Percentiles rank a stretch among this genome's conserved stretches.
Evolutionary conservation across 1,139 yeast species (phyloP).

Genomic region (Debaryomyces fabryi): DNA sequence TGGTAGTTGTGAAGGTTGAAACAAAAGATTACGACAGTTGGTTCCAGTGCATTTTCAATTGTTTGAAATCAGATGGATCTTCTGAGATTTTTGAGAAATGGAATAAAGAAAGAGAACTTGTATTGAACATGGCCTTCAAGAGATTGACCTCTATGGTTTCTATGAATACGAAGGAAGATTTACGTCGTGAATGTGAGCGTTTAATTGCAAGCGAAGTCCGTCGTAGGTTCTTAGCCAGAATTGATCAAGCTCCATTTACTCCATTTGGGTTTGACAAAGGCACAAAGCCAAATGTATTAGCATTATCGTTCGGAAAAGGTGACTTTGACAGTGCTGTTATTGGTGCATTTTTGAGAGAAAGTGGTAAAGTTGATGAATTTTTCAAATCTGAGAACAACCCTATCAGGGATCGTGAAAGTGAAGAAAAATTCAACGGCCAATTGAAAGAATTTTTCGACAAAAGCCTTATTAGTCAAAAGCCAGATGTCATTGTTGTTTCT

Average conservation of each 20-base stretch:
- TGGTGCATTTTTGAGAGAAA: slow-evolving; percentile 77
- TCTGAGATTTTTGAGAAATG: slow-evolving; percentile 80
- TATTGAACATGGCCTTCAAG: slow-evolving; percentile 67
- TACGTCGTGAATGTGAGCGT: slow-evolving; percentile 77
- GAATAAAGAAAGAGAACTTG: slow-evolving; percentile 75
- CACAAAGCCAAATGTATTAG: slow-evolving; percentile 79
- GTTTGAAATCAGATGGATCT: slow-evolving; percentile 78
- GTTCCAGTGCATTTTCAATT: slow-evolving; percentile 54
- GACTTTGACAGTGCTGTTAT: slow-evolving; percentile 84
- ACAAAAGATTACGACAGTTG: slow-evolving; percentile 46
- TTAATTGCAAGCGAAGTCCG: slow-evolving; percentile 72
- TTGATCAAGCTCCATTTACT: slow-evolving; percentile 92
- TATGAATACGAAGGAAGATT: slow-evolving; percentile 79
- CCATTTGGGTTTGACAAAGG: slow-evolving; percentile 80
- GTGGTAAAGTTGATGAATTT: slow-evolving; percentile 75
- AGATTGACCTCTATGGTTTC: slow-evolving; percentile 70
- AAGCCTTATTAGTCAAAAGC: slow-evolving; percentile 44
- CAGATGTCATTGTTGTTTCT: slow-evolving; percentile 88
- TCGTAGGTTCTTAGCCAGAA: slow-evolving; percentile 62
- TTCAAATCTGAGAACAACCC: slow-evolving; percentile 80
- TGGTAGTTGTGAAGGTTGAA: slow-evolving; percentile 50
- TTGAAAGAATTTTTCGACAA: slow-evolving; percentile 47
- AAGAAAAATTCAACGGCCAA: slow-evolving; percentile 58
- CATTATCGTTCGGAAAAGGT: slow-evolving; percentile 87
- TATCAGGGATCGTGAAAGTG: slow-evolving; percentile 55